Evolutionary conservation across 306 rosid genomes (phyloP).

Genomic region (Cicer yamashitae): DNA sequence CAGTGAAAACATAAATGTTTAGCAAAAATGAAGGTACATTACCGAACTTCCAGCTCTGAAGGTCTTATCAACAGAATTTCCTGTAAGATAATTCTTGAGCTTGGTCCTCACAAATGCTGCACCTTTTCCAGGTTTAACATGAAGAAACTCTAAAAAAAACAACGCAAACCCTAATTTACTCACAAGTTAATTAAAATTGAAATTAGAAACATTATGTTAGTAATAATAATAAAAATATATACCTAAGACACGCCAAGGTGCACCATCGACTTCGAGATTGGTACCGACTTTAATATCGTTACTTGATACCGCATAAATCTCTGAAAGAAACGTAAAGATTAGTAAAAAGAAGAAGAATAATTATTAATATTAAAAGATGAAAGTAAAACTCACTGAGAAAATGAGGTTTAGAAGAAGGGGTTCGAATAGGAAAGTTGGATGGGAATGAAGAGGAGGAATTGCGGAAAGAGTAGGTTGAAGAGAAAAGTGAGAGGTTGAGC

Average conservation of each 20-base stretch:
- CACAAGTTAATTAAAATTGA: background rate
- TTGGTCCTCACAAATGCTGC: conserved; percentile 98
- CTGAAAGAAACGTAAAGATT: conserved; percentile 45
- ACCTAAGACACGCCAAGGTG: conserved; percentile 94
- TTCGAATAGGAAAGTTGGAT: conserved; percentile 53
- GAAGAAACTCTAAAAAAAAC: conserved; percentile 79
- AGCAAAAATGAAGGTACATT: conserved; percentile 41
- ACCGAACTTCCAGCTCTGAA: conserved; percentile 95
- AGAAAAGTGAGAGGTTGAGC: conserved; percentile 54
- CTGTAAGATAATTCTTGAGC: conserved; percentile 76
- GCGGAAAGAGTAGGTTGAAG: conserved; percentile 51
- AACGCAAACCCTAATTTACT: conserved; percentile 17
- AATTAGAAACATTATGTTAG: background rate
- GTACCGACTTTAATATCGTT: conserved; percentile 92
- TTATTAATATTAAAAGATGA: background rate
- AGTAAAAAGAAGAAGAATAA: background rate
- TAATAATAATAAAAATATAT: background rate
- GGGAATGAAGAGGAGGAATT: conserved; percentile 41
- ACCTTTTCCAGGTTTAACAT: conserved; percentile 96
- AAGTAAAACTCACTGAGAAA: conserved; percentile 57
- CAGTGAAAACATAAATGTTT: background rate
- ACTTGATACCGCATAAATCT: conserved; percentile 75
- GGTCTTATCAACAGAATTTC: conserved; percentile 90
- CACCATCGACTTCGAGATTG: conserved; percentile 83
- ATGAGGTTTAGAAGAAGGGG: conserved; percentile 44